Base-by-base conservation (phyloP, 345 rosid species). In the Populus nigra region DNA sequence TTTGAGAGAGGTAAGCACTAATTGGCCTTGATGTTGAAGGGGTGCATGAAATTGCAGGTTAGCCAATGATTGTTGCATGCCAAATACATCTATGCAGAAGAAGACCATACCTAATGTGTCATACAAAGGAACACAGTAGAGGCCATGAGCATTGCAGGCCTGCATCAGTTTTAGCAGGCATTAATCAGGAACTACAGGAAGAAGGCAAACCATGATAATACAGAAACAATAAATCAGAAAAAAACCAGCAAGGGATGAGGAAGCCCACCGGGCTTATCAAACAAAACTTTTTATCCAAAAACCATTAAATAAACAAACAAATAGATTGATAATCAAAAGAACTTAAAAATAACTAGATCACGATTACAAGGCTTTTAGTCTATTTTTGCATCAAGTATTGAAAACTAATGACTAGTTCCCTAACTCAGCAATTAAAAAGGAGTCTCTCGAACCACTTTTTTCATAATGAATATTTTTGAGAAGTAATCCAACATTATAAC, bases 61-160 rank as follows among this genome's bases (percentile, higher is more conserved):
- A 62, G n/a, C n/a, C 43, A 53, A 33, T 17, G 49, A 31, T 36
- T 36, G 66, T 43, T 23, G 31, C 25, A 73, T 78, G n/a, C 22
- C 73, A 71, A 27, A 7, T 1, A n/a, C n/a, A 66, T 25, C 38
- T 18, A 71, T 8, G 68, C 27, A 49, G 76, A 61, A 77, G 43
- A 67, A 18, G 75, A 39, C 71, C 87, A 57, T 87, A 96, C 99
- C 99, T 87, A 96, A 86, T 62, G 98, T 96, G 84, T 96, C 99
- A 79, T 96, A 96, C 29, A 96, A 78, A 78, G 99, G 99, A 75
- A 96, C 99, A 78, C 99, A 96, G 71, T 83, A 90, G 74, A 96
- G 91, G 79, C 97, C 98, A 82, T 92, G 98, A 85, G 99, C 97
- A 80, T 94, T 96, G 87, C 99, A 96, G 7, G 99, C 99, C 99